Base-by-base conservation (phyloP, 1,139 yeast species). In the Hemisphaericaspora xylofermentans region DNA sequence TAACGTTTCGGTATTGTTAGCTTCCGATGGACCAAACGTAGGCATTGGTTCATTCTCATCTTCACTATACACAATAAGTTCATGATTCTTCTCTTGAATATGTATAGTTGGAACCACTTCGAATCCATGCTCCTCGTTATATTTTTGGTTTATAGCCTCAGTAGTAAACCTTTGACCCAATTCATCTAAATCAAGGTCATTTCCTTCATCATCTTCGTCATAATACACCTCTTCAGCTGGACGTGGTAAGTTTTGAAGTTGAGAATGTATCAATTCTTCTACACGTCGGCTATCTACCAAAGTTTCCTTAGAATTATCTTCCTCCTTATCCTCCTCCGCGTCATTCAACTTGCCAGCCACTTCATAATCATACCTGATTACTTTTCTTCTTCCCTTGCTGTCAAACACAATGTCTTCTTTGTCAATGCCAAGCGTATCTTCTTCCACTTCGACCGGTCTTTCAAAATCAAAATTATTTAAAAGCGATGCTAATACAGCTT, bases 391-490 rank as follows among this genome's bases (percentile, higher is more conserved):
- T 10, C 80, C 78, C 49, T 75, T 73, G 40, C 63, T 59, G 51
- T 80, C 86, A 44, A 66, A 67, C 31, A 73, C 72, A 13, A 79
- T 68, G 12, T 68, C 73, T 19, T 72, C 81, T 42, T 68, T 54
- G 26, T 60, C 67, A 12, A 54, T 52, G 4, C 58, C 63, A 35
- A 39, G 39, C 9, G 64, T 47, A n/a, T 68, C 76, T 25, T 74
- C 79, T 18, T 76, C 78, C 7, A 81, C 48, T 7, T 68, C 78
- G 27, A 80, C 56, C 0, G 88, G 85, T 52, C 76, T 77, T 39
- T 82, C 85, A 51, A 84, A 84, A 55, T 84, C 81, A 50, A 71
- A 76, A 14, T 61, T 67, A 2, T 61, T 64, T 43, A 84, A 65
- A 42, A 84, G 60, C 2, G 75, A 68, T 0, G 81, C 80, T 39